These are phyloP conservation scores for Ophiostoma ips DNA, from an alignment of 2,329 filamentous ascomycete genomes.

Conservation along the genomic window DNA sequence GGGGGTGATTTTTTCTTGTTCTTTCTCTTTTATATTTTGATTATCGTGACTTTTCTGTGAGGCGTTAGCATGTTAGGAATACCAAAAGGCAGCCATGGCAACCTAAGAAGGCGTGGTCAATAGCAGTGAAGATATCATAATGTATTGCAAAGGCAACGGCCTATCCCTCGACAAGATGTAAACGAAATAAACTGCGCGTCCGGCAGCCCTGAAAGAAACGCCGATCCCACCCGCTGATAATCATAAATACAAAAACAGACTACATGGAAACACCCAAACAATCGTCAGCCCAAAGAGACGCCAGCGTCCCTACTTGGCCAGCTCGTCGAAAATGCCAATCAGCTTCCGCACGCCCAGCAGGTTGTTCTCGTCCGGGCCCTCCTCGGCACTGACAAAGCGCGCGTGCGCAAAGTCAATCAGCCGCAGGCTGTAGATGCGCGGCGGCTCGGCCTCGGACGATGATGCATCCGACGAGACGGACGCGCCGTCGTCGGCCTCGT, in stretches of 20 bases:
- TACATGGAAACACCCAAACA: background rate
- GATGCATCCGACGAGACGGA: slow-evolving; percentile 15
- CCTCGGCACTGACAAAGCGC: slow-evolving; percentile 63
- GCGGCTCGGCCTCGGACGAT: slow-evolving; percentile 40
- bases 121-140: no score
- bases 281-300: background rate
- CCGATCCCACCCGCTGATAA: background rate
- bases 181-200: background rate
- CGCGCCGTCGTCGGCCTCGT: slow-evolving; percentile 25
- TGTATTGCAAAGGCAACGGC: no score
- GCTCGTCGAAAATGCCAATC: slow-evolving; percentile 49
- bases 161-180: background rate
- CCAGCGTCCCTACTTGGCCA: background rate
- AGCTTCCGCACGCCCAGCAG: slow-evolving; percentile 62
- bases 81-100: no score
- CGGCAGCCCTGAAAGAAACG: background rate
- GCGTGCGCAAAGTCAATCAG: slow-evolving; percentile 98
- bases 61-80: no score
- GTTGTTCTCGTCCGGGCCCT: slow-evolving; percentile 76
- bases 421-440: slow-evolving; percentile 64
- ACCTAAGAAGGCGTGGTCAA: no score
- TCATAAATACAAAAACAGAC: background rate
- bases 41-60: no score
- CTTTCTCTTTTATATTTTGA: background rate
- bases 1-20: slow-evolving; percentile 44